Evolutionary conservation across 78 protist genomes (phyloP).

Genomic region (Planoprotostelium fungivorum): DNA sequence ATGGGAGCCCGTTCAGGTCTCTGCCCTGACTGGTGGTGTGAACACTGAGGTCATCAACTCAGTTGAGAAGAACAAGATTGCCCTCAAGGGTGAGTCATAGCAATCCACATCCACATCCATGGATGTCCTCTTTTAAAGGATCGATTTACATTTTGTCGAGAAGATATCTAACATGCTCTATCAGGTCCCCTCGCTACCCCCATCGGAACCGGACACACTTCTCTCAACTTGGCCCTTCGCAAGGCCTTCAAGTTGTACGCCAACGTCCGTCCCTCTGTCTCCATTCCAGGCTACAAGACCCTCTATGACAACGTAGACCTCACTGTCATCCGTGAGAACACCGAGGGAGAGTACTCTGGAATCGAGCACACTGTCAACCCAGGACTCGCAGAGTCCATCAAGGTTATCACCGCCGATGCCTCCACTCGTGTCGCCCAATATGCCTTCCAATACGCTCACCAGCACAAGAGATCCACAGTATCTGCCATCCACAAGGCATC

Average conservation of each 20-base stretch:
- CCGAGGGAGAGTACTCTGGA: slow-evolving; percentile 89
- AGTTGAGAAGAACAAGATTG: slow-evolving; percentile 43
- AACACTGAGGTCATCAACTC: slow-evolving; percentile 44
- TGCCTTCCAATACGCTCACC: slow-evolving; percentile 76
- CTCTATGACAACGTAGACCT: slow-evolving; percentile 78
- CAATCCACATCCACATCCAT: no score
- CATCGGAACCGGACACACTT: slow-evolving; percentile 80
- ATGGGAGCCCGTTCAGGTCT: slow-evolving; percentile 57
- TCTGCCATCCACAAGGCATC: slow-evolving; percentile 83
- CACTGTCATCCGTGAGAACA: slow-evolving; percentile 85
- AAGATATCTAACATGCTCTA: no score
- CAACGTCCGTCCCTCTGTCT: slow-evolving; percentile 77
- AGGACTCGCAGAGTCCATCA: background rate
- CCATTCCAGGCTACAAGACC: slow-evolving; percentile 69
- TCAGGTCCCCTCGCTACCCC: slow-evolving; percentile 71
- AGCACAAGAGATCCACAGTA: slow-evolving; percentile 52
- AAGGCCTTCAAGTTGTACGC: slow-evolving; percentile 71
- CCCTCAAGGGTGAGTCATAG: slow-evolving; percentile 65
- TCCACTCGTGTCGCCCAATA: slow-evolving; percentile 66
- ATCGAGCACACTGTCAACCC: slow-evolving; percentile 66
- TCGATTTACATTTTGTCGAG: no score
- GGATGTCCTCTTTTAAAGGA: no score
- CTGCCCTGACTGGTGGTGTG: slow-evolving; percentile 45
- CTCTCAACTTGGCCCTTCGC: slow-evolving; percentile 80
- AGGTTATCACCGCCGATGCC: slow-evolving; percentile 72